These are phyloP conservation scores for Russula ochroleuca DNA, from an alignment of 768 basidiomycete genomes.

Conservation along the genomic window DNA sequence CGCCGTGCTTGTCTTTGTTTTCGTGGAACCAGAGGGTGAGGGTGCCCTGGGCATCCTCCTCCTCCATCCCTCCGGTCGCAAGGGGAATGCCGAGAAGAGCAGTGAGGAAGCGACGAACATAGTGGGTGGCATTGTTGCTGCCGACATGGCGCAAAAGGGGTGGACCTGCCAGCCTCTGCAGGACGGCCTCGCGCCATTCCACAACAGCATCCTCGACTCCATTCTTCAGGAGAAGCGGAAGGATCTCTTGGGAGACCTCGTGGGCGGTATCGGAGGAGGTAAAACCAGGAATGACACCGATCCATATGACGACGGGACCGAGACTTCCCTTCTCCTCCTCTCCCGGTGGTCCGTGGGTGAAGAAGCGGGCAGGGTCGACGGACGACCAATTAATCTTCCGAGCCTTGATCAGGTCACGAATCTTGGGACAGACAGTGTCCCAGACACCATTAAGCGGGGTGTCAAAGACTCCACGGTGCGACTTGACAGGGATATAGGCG, in stretches of 20 bases:
- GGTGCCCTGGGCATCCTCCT: not conserved
- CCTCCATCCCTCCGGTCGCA: not conserved
- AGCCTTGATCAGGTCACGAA: constrained; percentile 8
- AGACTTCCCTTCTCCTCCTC: constrained; percentile 5
- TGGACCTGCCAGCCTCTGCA: constrained; percentile 12
- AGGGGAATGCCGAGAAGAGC: not conserved
- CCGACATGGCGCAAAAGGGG: too few relatives aligned
- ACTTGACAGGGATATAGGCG: constrained; percentile 7
- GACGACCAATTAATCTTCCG: constrained; percentile 6
- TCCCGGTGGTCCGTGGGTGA: not conserved
- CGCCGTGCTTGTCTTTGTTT: not conserved
- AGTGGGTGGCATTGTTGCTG: too few relatives aligned
- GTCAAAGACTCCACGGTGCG: constrained; percentile 7
- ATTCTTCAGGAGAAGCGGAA: not conserved
- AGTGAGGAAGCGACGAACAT: not conserved
- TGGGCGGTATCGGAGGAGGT: constrained; percentile 20
- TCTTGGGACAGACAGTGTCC: constrained; percentile 17
- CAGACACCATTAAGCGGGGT: constrained; percentile 19
- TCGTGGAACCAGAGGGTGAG: not conserved
- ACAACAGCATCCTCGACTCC: constrained; percentile 15
- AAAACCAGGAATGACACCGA: constrained; percentile 3
- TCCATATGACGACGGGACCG: constrained; percentile 22
- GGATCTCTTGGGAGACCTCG: constrained; percentile 14
- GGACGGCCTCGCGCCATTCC: constrained; percentile 17
- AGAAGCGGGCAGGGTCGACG: constrained; percentile 17